phyloP scores from a whole-genome alignment of 2,329 filamentous ascomycete genomes.

The Pseudocercospora fijiensis region DNA sequence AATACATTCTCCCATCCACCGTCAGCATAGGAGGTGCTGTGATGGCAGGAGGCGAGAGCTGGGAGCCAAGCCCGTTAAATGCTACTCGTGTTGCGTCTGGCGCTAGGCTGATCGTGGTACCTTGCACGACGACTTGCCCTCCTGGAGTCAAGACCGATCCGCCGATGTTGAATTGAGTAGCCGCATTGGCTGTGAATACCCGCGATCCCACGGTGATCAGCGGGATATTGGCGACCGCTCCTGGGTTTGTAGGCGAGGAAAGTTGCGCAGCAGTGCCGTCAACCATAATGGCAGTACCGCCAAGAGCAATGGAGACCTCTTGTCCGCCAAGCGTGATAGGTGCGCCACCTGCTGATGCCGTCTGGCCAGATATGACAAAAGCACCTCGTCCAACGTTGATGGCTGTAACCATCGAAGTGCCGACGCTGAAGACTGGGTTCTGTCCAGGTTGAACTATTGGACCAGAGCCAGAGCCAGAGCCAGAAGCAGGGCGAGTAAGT shows the following conservation, averaged over 20 bases:
- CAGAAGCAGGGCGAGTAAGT: neutral
- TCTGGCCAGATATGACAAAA: slow-evolving; percentile 34
- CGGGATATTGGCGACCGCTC: slow-evolving; percentile 30
- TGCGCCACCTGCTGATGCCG: slow-evolving; percentile 30
- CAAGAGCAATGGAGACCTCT: slow-evolving; percentile 35
- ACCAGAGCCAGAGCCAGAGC: slow-evolving; percentile 4
- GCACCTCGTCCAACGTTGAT: slow-evolving; percentile 18
- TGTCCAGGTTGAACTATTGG: slow-evolving; percentile 1
- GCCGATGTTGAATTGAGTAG: slow-evolving; percentile 47
- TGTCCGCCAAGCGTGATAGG: slow-evolving; percentile 40
- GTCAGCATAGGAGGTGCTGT: slow-evolving; percentile 36
- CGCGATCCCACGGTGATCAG: slow-evolving; percentile 44
- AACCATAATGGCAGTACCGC: slow-evolving; percentile 40
- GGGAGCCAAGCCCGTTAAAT: slow-evolving; percentile 41
- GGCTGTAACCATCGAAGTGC: slow-evolving; percentile 25
- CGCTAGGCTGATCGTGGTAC: slow-evolving; percentile 44
- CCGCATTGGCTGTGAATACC: slow-evolving; percentile 46
- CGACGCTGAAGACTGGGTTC: slow-evolving; percentile 21
- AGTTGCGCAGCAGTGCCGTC: slow-evolving; percentile 34
- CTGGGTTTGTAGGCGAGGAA: slow-evolving; percentile 14
- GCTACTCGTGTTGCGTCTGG: slow-evolving; percentile 43
- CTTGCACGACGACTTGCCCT: slow-evolving; percentile 41
- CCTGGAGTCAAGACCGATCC: slow-evolving; percentile 41
- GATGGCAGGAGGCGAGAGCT: slow-evolving; percentile 35
- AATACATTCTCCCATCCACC: slow-evolving; percentile 32